Evolutionary conservation across 371 early-diverging fungal species (phyloP), one percentile per base, ranked within the genome.

Genomic region (Neoconidiobolus thromboides): DNA sequence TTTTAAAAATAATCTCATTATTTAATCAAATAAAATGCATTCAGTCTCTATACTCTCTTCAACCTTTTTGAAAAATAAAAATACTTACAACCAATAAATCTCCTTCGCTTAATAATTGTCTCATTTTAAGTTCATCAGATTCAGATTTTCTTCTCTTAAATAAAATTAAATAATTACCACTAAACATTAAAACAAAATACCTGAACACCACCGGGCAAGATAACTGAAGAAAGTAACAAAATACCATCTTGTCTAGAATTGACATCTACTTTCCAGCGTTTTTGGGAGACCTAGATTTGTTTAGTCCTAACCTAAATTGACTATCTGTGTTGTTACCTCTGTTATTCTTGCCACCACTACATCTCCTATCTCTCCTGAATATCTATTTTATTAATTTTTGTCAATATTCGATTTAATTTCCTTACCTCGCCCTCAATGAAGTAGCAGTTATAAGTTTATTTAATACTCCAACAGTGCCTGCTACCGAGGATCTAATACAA

Each of bases 51-150:
- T 46, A n/a, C 9, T 46, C 6, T 9, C 9, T 46, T 46, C 9
- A 9, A 46, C n/a, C n/a, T 36, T 51, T 15, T 36, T 6, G 51
- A 36, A 7, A 12, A 51, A 51, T 10, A 14, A 40, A 3, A 36
- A 14, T 26, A 52, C 68, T 63, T 74, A 85, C 89, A 69, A 93
- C 91, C 9, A 99, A 69, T 58, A 98, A 65, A 74, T 99, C 98
- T 3, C 96, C 96, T 60, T 97, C 95, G 46, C 85, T 73, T 72
- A 97, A 95, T 67, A 91, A 96, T 38, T 79, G 78, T 56, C 95
- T 80, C 98, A 99, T 99, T 67, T 91, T 90, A 60, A 99, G 80
- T 69, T 99, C 99, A 73, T 99, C 99, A 0, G 87, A 82, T 69
- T 98, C 99, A 47, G 86, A 86, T 76, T 97, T 96, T 69, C 99